Evolutionary conservation across 352 stramenopile genomes (phyloP).

Genomic region (Globisporangium rhizosaccharum): DNA sequence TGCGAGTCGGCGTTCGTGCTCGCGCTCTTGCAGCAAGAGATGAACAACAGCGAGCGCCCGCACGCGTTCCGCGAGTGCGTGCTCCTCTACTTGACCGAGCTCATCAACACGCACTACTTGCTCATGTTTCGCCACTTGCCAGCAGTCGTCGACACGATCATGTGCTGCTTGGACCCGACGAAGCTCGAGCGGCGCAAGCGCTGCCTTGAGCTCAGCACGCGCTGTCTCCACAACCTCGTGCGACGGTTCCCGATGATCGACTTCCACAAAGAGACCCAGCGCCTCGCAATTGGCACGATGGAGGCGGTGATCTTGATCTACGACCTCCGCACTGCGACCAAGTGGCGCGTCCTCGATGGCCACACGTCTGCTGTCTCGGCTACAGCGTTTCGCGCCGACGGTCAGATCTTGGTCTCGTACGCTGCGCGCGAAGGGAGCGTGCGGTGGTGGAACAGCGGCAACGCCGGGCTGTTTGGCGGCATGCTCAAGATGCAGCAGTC

Average conservation of each 20-base stretch:
- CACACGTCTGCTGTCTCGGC: slow-evolving; percentile 70
- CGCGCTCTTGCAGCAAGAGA: slow-evolving; percentile 71
- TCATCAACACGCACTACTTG: slow-evolving; percentile 80
- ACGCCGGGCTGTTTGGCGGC: slow-evolving; percentile 65
- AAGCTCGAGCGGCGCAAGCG: slow-evolving; percentile 76
- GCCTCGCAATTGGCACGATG: slow-evolving; percentile 81
- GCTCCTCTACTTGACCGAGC: slow-evolving; percentile 71
- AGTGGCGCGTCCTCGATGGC: slow-evolving; percentile 84
- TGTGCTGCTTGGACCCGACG: slow-evolving; percentile 79
- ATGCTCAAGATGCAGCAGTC: slow-evolving; percentile 88
- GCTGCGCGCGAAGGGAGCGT: slow-evolving; percentile 72
- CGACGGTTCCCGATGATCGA: slow-evolving; percentile 84
- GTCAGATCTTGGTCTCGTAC: slow-evolving; percentile 81
- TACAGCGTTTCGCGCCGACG: slow-evolving; percentile 61
- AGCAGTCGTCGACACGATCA: slow-evolving; percentile 80
- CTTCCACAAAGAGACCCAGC: slow-evolving; percentile 85
- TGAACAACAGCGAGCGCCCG: slow-evolving; percentile 69
- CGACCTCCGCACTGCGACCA: slow-evolving; percentile 81
- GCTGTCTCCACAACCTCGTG: slow-evolving; percentile 77
- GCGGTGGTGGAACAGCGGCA: slow-evolving; percentile 83
- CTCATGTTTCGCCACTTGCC: slow-evolving; percentile 81
- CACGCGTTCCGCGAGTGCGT: slow-evolving; percentile 70
- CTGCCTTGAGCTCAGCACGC: slow-evolving; percentile 72
- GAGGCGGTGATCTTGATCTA: slow-evolving; percentile 87
- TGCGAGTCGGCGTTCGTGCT: slow-evolving; percentile 79